Evolutionary conservation across 108 stramenopile genomes (phyloP).

Genomic region (Mediolabrus comicus): DNA sequence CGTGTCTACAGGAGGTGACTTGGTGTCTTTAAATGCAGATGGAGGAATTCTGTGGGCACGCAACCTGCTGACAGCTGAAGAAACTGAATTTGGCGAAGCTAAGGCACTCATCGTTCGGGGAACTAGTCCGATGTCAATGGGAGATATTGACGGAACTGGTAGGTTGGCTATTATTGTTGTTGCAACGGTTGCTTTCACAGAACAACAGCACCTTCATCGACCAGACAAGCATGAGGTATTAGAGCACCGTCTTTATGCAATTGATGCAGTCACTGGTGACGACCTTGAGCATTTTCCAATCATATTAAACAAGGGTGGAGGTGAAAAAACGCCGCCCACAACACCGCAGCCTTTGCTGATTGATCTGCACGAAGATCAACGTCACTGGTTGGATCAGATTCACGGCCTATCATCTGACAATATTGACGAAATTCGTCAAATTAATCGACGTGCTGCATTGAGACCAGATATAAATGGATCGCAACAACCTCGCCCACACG

Average conservation of each 20-base stretch:
- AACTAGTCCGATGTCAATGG: slow-evolving; percentile 70
- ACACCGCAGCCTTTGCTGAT: slow-evolving; percentile 64
- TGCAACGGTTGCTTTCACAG: slow-evolving; percentile 33
- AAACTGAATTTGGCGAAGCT: slow-evolving; percentile 3
- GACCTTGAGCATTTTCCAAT: slow-evolving; percentile 66
- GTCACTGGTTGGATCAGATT: slow-evolving; percentile 54
- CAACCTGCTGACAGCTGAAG: slow-evolving; percentile 49
- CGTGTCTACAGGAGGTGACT: slow-evolving; percentile 72
- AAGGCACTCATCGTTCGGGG: slow-evolving; percentile 42
- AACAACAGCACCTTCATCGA: slow-evolving; percentile 20
- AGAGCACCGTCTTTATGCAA: slow-evolving; percentile 60
- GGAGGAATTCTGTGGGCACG: slow-evolving; percentile 77
- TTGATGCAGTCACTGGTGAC: slow-evolving; percentile 63
- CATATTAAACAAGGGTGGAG: slow-evolving; percentile 41
- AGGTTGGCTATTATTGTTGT: slow-evolving; percentile 61
- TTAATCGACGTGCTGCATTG: slow-evolving; percentile 30
- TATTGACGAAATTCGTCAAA: slow-evolving; percentile 25
- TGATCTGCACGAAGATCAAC: slow-evolving; percentile 72
- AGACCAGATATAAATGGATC: not conserved
- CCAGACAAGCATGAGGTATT: slow-evolving; percentile 33
- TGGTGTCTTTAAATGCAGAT: slow-evolving; percentile 59
- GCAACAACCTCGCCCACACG: slow-evolving; percentile 45
- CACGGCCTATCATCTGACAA: slow-evolving; percentile 32
- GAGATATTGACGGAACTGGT: slow-evolving; percentile 79
- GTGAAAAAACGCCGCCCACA: slow-evolving; percentile 34